Conservation (phyloP, 139 green algal species). For the Picochlorum sp. region DNA sequence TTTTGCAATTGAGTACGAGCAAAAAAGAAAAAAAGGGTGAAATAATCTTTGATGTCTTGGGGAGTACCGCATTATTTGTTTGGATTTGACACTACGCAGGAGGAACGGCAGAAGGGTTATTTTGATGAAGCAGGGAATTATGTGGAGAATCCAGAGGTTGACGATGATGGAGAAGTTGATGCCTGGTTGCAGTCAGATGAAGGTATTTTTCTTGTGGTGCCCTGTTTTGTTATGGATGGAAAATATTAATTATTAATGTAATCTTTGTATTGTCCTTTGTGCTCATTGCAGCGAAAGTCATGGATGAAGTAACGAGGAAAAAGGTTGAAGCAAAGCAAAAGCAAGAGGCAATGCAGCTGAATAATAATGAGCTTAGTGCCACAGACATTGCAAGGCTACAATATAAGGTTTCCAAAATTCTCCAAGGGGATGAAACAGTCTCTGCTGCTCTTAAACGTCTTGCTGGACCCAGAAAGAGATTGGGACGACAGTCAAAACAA, state of each 20-base stretch:
- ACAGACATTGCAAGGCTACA: constrained; percentile 42
- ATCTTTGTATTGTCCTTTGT: constrained; percentile 9
- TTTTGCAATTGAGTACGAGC: neutral
- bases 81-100: no score
- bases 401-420: constrained; percentile 25
- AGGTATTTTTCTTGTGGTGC: constrained; percentile 26
- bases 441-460: constrained; percentile 46
- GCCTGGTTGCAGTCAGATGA: constrained; percentile 48
- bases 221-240: neutral
- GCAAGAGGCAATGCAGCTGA: constrained; percentile 7
- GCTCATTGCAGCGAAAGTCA: no score
- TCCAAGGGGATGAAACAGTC: constrained; percentile 53
- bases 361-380: constrained; percentile 32
- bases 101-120: constrained; percentile 51
- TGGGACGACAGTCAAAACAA: constrained; percentile 1
- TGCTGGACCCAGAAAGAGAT: constrained; percentile 17
- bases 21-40: neutral
- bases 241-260: neutral
- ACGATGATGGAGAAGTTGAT: constrained; percentile 34
- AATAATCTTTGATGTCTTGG: neutral
- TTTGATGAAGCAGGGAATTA: constrained; percentile 70
- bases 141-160: constrained; percentile 39
- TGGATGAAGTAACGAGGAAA: constrained; percentile 28
- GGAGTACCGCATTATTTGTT: neutral
- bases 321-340: constrained; percentile 26